These are phyloP conservation scores for Selaginella moellendorffii DNA, from an alignment of 75 land plant species.

Conservation along the genomic window DNA sequence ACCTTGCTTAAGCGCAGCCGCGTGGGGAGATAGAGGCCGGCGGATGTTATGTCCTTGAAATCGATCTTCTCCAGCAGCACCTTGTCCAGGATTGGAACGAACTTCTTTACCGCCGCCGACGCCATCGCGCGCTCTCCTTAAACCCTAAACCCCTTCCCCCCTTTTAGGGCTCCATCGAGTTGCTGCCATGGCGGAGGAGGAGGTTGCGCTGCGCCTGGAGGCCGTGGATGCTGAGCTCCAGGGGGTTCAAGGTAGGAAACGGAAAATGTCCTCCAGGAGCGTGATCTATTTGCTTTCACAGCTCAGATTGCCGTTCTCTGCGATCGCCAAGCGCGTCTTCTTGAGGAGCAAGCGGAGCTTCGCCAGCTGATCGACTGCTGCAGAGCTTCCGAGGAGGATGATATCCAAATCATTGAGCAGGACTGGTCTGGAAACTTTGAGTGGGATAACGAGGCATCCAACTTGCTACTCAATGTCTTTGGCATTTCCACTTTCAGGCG, in stretches of 20 bases:
- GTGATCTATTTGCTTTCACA: too few species aligned
- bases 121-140: neutral
- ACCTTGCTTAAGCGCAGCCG: neutral
- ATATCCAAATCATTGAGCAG: neutral
- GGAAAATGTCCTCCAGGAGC: neutral
- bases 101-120: neutral
- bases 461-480: neutral
- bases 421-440: neutral
- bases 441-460: neutral
- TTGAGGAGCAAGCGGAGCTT: neutral
- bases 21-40: neutral
- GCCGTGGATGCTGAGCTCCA: neutral
- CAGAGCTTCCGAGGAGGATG: neutral
- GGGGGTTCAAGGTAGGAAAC: neutral
- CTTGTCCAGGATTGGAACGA: neutral
- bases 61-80: neutral
- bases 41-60: neutral
- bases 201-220: neutral
- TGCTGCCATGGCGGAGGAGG: too few species aligned
- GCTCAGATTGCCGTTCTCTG: neutral
- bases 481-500: neutral
- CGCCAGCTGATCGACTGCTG: neutral
- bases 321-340: neutral
- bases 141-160: neutral
- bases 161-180: too few species aligned